phyloP scores from a whole-genome alignment of 139 green algal genomes.

The Coelastrella sp. region DNA sequence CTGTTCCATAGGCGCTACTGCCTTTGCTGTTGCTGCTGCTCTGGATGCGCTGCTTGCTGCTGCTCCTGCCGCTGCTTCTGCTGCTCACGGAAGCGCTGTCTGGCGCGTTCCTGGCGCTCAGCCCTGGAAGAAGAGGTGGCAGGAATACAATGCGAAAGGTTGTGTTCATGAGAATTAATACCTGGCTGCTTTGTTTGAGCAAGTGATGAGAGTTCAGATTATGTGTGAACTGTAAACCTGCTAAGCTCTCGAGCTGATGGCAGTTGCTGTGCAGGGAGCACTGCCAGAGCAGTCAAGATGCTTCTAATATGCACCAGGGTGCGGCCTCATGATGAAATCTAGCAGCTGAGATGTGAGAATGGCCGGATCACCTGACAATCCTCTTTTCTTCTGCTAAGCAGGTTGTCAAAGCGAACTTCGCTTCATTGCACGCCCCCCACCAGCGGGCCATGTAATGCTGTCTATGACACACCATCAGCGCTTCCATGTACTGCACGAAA shows the following conservation, averaged over 20 bases:
- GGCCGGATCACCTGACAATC: slow-evolving; percentile 58
- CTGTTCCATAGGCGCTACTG: background rate
- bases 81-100: slow-evolving; percentile 18
- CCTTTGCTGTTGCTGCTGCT: slow-evolving; percentile 39
- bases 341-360: background rate
- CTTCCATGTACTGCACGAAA: slow-evolving; percentile 77
- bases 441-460: slow-evolving; percentile 78
- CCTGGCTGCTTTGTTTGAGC: background rate
- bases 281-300: background rate
- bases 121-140: slow-evolving; percentile 24
- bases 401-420: slow-evolving; percentile 71
- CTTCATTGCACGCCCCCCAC: slow-evolving; percentile 81
- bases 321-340: background rate
- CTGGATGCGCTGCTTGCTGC: slow-evolving; percentile 20
- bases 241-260: background rate
- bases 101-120: slow-evolving; percentile 40
- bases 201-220: too few relatives aligned
- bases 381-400: slow-evolving; percentile 88
- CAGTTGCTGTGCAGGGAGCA: background rate
- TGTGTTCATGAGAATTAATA: background rate
- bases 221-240: too few relatives aligned
- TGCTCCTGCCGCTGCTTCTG: slow-evolving; percentile 28
- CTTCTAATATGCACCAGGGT: background rate
- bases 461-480: slow-evolving; percentile 74
- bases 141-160: background rate